A percentile compares a stretch with the other conserved stretches of the same genome.
These are phyloP conservation scores for Tulasnella sp. DNA, from an alignment of 768 basidiomycete species.

Conservation along the genomic window DNA sequence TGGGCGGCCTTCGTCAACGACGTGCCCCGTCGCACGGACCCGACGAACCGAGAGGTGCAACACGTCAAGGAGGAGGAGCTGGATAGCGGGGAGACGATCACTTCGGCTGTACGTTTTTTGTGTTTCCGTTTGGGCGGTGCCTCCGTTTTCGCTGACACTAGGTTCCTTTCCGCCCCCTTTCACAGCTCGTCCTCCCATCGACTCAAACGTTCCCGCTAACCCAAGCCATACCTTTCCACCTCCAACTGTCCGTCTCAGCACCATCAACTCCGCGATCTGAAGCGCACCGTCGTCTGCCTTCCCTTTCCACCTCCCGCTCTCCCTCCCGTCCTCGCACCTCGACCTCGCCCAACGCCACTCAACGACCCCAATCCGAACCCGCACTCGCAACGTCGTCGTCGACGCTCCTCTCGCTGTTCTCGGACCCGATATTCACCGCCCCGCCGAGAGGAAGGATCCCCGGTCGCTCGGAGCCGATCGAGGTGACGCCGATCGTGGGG, in stretches of 20 bases:
- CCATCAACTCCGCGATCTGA: not conserved
- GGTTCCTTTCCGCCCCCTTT: not conserved
- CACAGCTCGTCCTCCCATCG: slow-evolving; percentile 13
- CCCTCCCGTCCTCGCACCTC: not conserved
- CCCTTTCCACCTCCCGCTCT: not conserved
- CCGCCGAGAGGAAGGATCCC: not conserved
- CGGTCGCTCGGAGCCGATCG: not conserved
- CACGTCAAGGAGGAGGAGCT: not conserved
- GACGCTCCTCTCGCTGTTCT: not conserved
- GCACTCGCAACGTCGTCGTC: not conserved
- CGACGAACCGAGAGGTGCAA: not conserved
- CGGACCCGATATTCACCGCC: not conserved
- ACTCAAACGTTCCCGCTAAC: slow-evolving; percentile 10
- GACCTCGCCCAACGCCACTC: not conserved
- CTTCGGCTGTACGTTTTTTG: not conserved
- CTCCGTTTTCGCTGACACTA: not conserved
- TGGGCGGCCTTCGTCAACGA: slow-evolving; percentile 11
- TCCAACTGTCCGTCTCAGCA: slow-evolving; percentile 10
- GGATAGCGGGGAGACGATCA: not conserved
- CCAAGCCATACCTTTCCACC: slow-evolving; percentile 11
- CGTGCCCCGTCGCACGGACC: not conserved
- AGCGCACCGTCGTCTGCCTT: not conserved
- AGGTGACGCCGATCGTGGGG: not conserved
- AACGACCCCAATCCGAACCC: not conserved
- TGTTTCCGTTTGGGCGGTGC: not conserved